phyloP scores from a whole-genome alignment of 768 basidiomycete genomes.

The Lactarius quietus region DNA sequence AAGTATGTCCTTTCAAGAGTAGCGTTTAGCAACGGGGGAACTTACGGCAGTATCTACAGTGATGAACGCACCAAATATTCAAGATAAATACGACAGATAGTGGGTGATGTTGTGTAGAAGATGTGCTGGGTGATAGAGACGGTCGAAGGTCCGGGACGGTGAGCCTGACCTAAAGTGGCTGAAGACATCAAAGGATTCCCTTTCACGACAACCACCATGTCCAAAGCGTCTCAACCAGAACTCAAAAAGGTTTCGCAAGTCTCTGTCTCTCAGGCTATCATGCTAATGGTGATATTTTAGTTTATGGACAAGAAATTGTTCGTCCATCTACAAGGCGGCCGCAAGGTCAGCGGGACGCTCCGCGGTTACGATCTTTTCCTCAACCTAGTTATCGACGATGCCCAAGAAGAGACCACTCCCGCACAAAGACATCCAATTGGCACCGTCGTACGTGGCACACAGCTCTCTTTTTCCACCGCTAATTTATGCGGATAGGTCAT shows the following conservation, averaged over 20 bases:
- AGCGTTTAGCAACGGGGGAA: not conserved
- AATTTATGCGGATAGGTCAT: slow-evolving; percentile 63
- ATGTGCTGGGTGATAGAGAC: slow-evolving; percentile 10
- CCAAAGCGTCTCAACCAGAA: slow-evolving; percentile 94
- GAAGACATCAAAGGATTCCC: not conserved
- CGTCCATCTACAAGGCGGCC: slow-evolving; percentile 89
- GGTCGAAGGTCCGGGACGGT: not conserved
- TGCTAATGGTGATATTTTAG: slow-evolving; percentile 37
- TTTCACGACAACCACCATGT: slow-evolving; percentile 47
- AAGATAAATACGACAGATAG: not conserved
- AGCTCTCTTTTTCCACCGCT: slow-evolving; percentile 5
- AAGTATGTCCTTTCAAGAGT: slow-evolving; percentile 9
- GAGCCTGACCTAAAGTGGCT: slow-evolving; percentile 9
- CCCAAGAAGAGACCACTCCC: slow-evolving; percentile 84
- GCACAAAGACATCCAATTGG: slow-evolving; percentile 90
- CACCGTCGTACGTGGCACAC: slow-evolving; percentile 67
- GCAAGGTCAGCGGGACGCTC: slow-evolving; percentile 91
- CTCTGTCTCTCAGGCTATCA: slow-evolving; percentile 1
- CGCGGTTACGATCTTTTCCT: slow-evolving; percentile 99
- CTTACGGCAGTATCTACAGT: not conserved
- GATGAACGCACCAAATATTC: slow-evolving; percentile 3
- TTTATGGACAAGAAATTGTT: slow-evolving; percentile 99
- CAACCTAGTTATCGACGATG: slow-evolving; percentile 96
- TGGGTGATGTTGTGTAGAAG: not conserved
- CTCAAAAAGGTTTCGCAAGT: slow-evolving; percentile 85